Evolutionary conservation across 306 rosid genomes (phyloP).

Genomic region (Sophora flavescens): DNA sequence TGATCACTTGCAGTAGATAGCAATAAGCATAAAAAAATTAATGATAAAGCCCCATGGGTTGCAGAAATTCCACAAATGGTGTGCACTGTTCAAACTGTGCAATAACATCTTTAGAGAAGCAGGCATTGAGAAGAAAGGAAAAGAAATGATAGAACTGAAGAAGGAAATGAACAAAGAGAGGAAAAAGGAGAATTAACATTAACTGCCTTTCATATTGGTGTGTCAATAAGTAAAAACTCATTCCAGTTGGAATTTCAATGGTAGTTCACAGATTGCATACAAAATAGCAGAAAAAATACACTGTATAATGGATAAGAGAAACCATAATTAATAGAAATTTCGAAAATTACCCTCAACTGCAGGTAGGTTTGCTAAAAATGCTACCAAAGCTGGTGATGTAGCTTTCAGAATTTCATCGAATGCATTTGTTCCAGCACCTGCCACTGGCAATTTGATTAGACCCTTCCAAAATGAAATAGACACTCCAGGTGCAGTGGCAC

Average conservation of each 20-base stretch:
- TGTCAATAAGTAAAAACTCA: not conserved
- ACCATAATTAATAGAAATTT: slow-evolving; percentile 3
- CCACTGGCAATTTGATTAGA: slow-evolving; percentile 48
- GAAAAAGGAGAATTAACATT: not conserved
- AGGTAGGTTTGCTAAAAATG: slow-evolving; percentile 90
- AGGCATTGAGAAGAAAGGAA: not conserved
- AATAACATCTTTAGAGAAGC: slow-evolving; percentile 17
- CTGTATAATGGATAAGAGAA: not conserved
- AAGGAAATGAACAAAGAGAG: not conserved
- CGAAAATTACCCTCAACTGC: slow-evolving; percentile 78
- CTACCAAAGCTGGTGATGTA: slow-evolving; percentile 83
- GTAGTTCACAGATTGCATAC: slow-evolving; percentile 7
- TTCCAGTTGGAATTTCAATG: slow-evolving; percentile 20
- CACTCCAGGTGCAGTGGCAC: slow-evolving; percentile 45
- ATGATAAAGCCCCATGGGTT: not conserved
- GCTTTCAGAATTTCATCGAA: slow-evolving; percentile 86
- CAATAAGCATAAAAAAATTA: slow-evolving; percentile 4
- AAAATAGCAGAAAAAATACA: slow-evolving; percentile 13
- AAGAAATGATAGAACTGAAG: not conserved
- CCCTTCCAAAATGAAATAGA: slow-evolving; percentile 47
- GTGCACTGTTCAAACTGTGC: not conserved
- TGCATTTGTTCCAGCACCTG: slow-evolving; percentile 71
- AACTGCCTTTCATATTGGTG: slow-evolving; percentile 15
- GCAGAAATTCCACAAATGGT: not conserved
- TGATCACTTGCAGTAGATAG: slow-evolving; percentile 15